Base-by-base conservation (phyloP, 2,329 filamentous ascomycete species). In the Incumbomyces delicatus region DNA sequence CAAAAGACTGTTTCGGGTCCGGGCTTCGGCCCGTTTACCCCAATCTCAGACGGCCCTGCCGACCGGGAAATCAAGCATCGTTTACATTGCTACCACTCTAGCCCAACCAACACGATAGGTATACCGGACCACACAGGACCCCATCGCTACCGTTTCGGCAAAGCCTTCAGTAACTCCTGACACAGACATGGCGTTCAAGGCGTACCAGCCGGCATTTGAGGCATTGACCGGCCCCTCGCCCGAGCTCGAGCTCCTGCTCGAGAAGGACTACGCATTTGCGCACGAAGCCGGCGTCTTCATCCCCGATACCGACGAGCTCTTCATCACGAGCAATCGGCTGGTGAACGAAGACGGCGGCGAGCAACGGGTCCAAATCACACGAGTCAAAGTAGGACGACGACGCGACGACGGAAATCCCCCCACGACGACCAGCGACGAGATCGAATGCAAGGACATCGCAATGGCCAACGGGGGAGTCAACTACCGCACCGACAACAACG, bases 241-340 rank as follows among this genome's bases (percentile, higher is more conserved):
- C 3, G 57, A 52, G 10, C 49, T 72, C 1, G 60, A 69, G 11
- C 49, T 69, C 2, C 53, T 72, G 2, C 53, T 62, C 20, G 61
- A 69, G 48, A 64, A 66, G 41, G 52, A 59, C 2, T 67, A 71
- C 34, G 66, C 70, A 0, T 74, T 75, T 43, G 72, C 71, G 1
- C 72, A 76, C 50, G 73, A 75, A 57, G 72, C 72, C 0, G 57
- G 65, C 16, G 54, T 68, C 33, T 68, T 60, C 54, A 58, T 66
- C 7, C 53, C 59, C 2, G 43, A 50, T 3, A 60, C 53, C 2
- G 59, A 63, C 36, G 54, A 55, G 2, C 51, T 68, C 8, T 68
- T 61, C 54, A 60, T 68, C 46, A 68, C 66, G 2, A 65, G 63
- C 53, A 68, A 67, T 42, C 60, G 56, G 41, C 57, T 50, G 46